Evolutionary conservation across 2,329 filamentous ascomycete genomes (phyloP).

Genomic region (Cytospora piceae): DNA sequence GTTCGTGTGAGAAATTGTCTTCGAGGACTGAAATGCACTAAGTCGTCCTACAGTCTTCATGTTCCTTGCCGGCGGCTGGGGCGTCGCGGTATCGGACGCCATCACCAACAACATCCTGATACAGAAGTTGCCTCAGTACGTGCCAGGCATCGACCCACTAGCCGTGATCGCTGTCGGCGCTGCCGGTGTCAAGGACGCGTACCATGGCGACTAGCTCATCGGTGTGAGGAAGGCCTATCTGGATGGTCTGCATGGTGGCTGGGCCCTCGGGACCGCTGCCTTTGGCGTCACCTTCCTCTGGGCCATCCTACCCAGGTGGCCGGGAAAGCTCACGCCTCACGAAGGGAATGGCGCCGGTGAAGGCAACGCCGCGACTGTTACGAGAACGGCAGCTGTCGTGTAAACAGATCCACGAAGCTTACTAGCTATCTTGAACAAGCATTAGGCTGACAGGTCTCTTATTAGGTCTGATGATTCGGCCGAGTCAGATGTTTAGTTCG

Average conservation of each 20-base stretch:
- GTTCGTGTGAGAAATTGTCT: too few species aligned
- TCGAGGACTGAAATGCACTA: too few species aligned
- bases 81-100: conserved; percentile 14
- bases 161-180: conserved; percentile 8
- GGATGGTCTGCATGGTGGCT: conserved; percentile 16
- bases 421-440: too few species aligned
- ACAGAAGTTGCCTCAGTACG: conserved; percentile 6
- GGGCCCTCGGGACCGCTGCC: conserved; percentile 6
- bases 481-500: too few species aligned
- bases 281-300: conserved; percentile 11
- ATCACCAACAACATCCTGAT: conserved; percentile 19
- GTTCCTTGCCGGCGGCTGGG: conserved; percentile 11
- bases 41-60: neutral
- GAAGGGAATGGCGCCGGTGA: neutral
- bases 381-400: too few species aligned
- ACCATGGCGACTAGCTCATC: conserved; percentile 6
- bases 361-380: too few species aligned
- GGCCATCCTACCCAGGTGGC: conserved; percentile 10
- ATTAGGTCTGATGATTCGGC: too few species aligned
- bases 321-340: neutral
- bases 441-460: too few species aligned
- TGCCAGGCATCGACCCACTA: conserved; percentile 4
- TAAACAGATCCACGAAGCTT: too few species aligned
- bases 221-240: conserved; percentile 13
- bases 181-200: conserved; percentile 10